Evolutionary conservation across 2,329 filamentous ascomycete genomes (phyloP), one percentile per base, ranked within the genome.

Genomic region (Davidsoniella virescens): DNA sequence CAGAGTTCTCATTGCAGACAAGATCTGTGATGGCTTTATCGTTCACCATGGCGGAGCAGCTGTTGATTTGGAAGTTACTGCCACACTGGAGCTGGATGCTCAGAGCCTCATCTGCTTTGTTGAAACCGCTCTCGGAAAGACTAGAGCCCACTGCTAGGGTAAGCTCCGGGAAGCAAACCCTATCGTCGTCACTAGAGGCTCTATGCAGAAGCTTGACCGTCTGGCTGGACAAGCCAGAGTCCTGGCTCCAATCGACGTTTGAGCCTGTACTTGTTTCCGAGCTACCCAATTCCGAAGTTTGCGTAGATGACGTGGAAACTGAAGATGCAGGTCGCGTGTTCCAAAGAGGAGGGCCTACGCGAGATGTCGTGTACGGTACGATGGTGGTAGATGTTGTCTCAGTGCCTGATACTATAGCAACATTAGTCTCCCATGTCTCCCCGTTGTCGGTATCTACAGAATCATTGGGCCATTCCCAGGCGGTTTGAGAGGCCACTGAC

Each of bases 101-200:
- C 1, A 52, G 33, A 26, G 23, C 16, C 6, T 41, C 41, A 12
- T 29, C 25, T 16, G 20, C 33, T 23, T 47, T 25, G 25, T 52
- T 52, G 16, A 52, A 48, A 4, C 39, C 45, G 20, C 16, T 17
- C 39, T 52, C 50, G 4, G 50, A 40, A 8, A 44, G 33, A 6
- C 8, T 23, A 12, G 50, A 52, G 12, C 33, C 41, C 6, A 44
- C 2, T 12, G 45, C 41, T 12, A 52, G 10, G n/a, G 39, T 33
- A 3, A 52, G 36, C 50, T 52, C 45, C 3, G 50, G 50, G 17
- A 40, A 45, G 37, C 50, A 52, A 10, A 49, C 20, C n/a, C 17
- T 45, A 12, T 37, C 18, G 20, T 26, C 16, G 16, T 20, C 5
- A 14, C 14, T 8, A 17, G 29, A 23, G n/a, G 26, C 44, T 18